Percentiles rank a stretch among this genome's conserved stretches.
phyloP scores from a whole-genome alignment of 1,284 basidiomycete genomes.

The Golubevia pallescens region DNA sequence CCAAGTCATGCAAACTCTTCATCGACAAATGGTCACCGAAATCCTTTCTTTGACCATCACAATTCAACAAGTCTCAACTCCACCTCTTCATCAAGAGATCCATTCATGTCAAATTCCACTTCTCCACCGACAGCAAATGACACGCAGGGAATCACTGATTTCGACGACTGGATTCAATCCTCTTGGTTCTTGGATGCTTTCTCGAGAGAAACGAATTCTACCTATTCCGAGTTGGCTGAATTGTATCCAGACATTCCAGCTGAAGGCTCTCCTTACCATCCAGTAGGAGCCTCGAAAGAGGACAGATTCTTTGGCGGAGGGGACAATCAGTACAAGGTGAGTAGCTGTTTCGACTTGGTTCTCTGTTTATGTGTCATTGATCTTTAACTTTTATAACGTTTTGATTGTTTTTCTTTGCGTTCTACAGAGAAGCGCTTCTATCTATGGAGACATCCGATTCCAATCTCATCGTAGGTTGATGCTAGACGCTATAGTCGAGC shows the following conservation, averaged over 20 bases:
- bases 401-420: neutral
- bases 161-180: conserved; percentile 5
- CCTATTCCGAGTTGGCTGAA: conserved; percentile 10
- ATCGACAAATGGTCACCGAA: no score
- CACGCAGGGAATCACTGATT: neutral
- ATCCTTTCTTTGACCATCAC: no score
- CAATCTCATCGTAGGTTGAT: conserved; percentile 12
- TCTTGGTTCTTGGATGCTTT: neutral
- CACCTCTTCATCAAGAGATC: neutral
- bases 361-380: neutral
- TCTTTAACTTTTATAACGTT: no score
- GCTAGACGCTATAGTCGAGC: neutral
- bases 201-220: neutral
- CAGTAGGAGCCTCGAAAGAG: neutral
- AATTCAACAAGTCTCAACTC: neutral
- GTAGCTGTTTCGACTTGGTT: neutral
- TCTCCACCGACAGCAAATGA: neutral
- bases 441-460: conserved; percentile 17
- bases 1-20: no score
- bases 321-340: conserved; percentile 16
- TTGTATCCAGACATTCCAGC: conserved; percentile 14
- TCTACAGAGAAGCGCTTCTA: conserved; percentile 6
- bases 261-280: conserved; percentile 11
- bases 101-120: neutral
- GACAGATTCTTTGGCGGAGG: conserved; percentile 11